Evolutionary conservation across 73 alveolate genomes (phyloP).

Genomic region (Paramecium caudatum): DNA sequence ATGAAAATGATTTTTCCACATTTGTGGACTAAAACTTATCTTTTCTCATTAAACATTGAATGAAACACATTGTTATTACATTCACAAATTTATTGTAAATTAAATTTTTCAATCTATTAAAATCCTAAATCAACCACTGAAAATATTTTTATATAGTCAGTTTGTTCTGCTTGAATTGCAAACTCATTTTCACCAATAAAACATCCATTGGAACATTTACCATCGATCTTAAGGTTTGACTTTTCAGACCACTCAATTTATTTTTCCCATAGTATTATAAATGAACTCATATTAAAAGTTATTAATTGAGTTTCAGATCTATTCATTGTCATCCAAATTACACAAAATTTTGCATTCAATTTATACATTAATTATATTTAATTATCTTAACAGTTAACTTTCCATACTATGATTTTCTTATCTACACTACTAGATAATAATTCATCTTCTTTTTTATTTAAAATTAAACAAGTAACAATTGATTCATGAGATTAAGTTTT

Average conservation of each 20-base stretch:
- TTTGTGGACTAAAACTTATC: not conserved
- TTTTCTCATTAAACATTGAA: not conserved
- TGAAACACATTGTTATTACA: not conserved
- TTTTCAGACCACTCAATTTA: not conserved
- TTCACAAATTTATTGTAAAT: not conserved
- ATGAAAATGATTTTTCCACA: not conserved
- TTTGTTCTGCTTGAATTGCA: too few species aligned
- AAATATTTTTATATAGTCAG: too few species aligned
- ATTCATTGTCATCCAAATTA: not conserved
- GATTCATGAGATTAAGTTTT: not conserved
- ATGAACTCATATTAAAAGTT: not conserved
- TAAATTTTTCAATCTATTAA: not conserved
- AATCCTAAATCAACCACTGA: too few species aligned
- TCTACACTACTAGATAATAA: not conserved
- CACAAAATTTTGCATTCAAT: not conserved
- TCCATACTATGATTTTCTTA: not conserved
- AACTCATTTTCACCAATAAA: too few species aligned
- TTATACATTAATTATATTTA: not conserved
- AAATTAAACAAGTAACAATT: not conserved
- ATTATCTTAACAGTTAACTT: not conserved
- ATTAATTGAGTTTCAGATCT: not conserved
- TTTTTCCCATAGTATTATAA: not conserved
- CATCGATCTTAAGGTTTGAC: not conserved
- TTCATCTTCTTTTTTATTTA: not conserved
- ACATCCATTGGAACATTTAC: not conserved